Conservation (phyloP, 805 yeast genomes). For the Barnettozyma botsteinii region DNA sequence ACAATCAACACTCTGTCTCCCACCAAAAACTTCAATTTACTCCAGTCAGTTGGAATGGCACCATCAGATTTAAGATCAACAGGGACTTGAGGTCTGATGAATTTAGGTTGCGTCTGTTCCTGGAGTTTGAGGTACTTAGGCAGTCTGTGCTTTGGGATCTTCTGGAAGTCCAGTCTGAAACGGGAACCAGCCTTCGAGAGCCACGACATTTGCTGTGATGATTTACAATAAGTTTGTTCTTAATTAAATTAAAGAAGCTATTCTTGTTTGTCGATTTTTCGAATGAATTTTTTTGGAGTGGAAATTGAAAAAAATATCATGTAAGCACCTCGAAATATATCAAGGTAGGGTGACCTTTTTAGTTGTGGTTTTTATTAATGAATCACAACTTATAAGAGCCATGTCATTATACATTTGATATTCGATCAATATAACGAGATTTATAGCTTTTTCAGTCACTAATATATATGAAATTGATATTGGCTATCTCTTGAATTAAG, state of each 20-base stretch:
- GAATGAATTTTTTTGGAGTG: not conserved
- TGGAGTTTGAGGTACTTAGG: constrained; percentile 27
- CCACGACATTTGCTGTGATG: constrained; percentile 16
- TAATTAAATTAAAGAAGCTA: not conserved
- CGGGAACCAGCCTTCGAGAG: constrained; percentile 34
- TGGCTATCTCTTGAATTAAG: no score
- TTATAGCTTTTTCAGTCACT: no score
- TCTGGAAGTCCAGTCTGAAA: constrained; percentile 27
- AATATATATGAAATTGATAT: no score
- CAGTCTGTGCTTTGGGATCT: constrained; percentile 27
- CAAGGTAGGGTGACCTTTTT: no score
- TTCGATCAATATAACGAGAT: no score
- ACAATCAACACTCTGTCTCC: constrained; percentile 77
- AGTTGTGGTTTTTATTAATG: no score
- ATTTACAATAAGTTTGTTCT: not conserved
- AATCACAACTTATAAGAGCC: no score
- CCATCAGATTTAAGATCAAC: constrained; percentile 27
- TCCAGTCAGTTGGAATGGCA: constrained; percentile 36
- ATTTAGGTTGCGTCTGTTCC: constrained; percentile 30
- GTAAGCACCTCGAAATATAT: no score
- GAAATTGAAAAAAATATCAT: no score
- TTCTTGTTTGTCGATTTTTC: not conserved
- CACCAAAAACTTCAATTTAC: constrained; percentile 55
- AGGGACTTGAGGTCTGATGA: constrained; percentile 30
- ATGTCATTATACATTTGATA: no score